Evolutionary conservation across 106 monocot genomes (phyloP), one percentile per base, ranked within the genome.

Genomic region (Iris macrosiphon): DNA sequence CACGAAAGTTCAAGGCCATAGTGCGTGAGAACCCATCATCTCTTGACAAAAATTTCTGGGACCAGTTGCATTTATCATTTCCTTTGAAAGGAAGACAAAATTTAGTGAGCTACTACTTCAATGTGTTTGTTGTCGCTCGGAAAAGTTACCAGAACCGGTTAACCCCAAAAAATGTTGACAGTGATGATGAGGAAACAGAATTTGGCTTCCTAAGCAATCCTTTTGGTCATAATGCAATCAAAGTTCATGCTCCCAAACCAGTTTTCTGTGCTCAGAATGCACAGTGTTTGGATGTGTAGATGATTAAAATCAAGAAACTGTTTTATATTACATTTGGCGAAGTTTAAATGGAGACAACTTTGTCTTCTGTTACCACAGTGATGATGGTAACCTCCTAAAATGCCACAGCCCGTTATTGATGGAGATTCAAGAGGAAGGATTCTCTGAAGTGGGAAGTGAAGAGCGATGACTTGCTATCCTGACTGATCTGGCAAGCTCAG

Each of bases 31-130:
- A 72, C 55, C 61, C 44, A 7, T 41, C 52, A n/a, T 68, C 60
- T 52, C 15, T 23, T 6, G 45, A 48, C 12, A 62, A 52, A 43
- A 64, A 59, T 13, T 86, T 86, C n/a, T 90, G 82, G 96, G 40
- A 70, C 2, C 41, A 69, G 16, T 75, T 98, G 32, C 66, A 25
- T 25, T 4, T 11, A 4, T 28, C 45, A 14, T 87, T 98, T 64
- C 66, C 73, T 44, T 57, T 4, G 8, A 87, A 71, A 49, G 64
- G 64, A 15, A 83, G 51, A 54, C 59, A 70, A 37, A 60, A 41
- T 22, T 49, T 98, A 17, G 80, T 87, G 38, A 90, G 87, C 68
- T 98, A 98, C 66, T 98, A 91, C 54, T 87, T 85, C 69, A 87
- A 98, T 58, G 90, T 90, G 7, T 98, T 83, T 49, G 52, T 91